These are phyloP conservation scores for Dictyophora rubrovolvata DNA, from an alignment of 768 basidiomycete species.

Conservation along the genomic window DNA sequence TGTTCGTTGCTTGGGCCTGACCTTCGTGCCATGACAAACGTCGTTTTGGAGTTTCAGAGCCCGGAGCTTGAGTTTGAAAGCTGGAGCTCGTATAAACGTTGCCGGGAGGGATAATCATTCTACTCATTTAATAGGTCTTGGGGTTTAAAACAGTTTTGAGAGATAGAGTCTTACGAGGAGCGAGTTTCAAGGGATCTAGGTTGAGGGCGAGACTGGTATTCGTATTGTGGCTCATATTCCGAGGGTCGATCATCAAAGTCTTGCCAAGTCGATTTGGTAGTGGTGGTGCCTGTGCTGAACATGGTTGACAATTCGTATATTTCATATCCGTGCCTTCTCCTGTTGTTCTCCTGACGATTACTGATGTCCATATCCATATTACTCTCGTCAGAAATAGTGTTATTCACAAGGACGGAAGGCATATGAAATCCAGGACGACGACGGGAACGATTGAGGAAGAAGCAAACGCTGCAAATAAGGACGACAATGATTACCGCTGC, in stretches of 20 bases:
- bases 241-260: background rate
- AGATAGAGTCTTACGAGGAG: background rate
- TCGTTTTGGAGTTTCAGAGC: background rate
- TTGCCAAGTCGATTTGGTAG: background rate
- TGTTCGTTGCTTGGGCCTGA: background rate
- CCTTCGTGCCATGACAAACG: background rate
- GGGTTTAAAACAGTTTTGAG: background rate
- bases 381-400: background rate
- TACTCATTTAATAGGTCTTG: background rate
- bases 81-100: background rate
- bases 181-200: background rate
- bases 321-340: background rate
- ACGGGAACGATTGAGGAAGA: background rate
- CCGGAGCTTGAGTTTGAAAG: background rate
- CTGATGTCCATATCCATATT: background rate
- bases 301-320: background rate
- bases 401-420: slow-evolving; percentile 4
- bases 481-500: slow-evolving; percentile 2
- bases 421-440: slow-evolving; percentile 6
- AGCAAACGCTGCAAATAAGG: slow-evolving; percentile 2
- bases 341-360: background rate
- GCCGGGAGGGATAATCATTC: background rate
- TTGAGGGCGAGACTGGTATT: background rate
- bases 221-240: background rate
- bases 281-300: background rate